These are phyloP conservation scores for Fusarium pseudonygamai DNA, from an alignment of 2,329 filamentous ascomycete genomes.

Conservation along the genomic window DNA sequence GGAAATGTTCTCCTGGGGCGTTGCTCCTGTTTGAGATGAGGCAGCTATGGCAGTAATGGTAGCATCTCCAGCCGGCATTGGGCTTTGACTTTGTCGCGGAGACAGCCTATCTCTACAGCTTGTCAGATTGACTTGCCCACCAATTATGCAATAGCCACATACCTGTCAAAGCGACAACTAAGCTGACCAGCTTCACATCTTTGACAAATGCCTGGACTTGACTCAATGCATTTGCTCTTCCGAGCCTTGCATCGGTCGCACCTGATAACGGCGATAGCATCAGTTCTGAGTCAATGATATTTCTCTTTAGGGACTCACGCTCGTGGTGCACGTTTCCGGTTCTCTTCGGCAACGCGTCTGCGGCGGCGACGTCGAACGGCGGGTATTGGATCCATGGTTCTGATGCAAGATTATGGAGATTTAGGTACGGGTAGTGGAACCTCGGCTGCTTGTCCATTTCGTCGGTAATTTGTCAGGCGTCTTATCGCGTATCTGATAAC, in stretches of 20 bases:
- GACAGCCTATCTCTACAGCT: not conserved
- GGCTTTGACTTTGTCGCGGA: not conserved
- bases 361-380: not conserved
- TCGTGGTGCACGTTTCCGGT: not conserved
- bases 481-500: not conserved
- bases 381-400: not conserved
- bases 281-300: accelerated
- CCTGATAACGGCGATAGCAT: not conserved
- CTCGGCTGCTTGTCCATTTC: not conserved
- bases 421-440: not conserved
- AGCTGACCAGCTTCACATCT: not conserved
- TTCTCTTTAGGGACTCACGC: not conserved
- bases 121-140: accelerated
- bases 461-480: not conserved
- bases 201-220: not conserved
- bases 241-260: slow-evolving; percentile 2
- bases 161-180: not conserved
- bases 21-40: not conserved
- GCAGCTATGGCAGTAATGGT: not conserved
- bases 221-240: not conserved
- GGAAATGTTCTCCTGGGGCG: not conserved
- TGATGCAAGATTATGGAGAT: not conserved
- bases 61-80: not conserved
- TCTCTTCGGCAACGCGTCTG: slow-evolving; percentile 2
- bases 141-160: accelerated